Evolutionary conservation across 192 early-diverging fungal species (phyloP).

Genomic region (Mortierella antarctica): DNA sequence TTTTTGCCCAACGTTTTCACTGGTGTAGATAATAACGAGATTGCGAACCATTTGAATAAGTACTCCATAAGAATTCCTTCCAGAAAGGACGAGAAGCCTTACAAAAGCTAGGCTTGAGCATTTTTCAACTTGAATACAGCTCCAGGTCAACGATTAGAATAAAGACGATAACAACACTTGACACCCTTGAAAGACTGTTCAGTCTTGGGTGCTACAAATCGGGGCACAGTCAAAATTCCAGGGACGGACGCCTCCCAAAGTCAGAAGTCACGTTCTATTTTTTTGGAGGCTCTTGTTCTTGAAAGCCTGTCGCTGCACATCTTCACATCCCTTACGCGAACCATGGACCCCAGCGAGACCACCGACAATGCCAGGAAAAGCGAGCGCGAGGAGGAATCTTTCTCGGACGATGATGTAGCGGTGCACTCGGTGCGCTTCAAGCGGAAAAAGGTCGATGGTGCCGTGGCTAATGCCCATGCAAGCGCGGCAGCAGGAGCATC

Average conservation of each 20-base stretch:
- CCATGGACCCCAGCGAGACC: constrained; percentile 24
- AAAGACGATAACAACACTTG: no score
- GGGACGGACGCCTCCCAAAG: no score
- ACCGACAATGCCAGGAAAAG: constrained; percentile 10
- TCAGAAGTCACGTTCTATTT: no score
- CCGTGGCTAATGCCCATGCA: background rate
- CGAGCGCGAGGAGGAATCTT: constrained; percentile 24
- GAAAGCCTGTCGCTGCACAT: no score
- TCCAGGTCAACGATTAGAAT: no score
- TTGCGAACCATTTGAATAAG: constrained; percentile 46
- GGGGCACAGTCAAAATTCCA: no score
- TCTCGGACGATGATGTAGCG: constrained; percentile 41
- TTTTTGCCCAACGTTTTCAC: background rate
- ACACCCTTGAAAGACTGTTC: no score
- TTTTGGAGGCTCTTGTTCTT: no score
- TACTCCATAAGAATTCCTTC: constrained; percentile 45
- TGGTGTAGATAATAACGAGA: constrained; percentile 28
- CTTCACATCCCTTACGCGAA: background rate
- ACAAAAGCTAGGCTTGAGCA: background rate
- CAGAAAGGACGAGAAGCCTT: constrained; percentile 30
- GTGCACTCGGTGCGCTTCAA: constrained; percentile 46
- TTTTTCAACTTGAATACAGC: no score
- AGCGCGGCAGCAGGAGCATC: background rate
- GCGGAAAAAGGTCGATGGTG: constrained; percentile 25
- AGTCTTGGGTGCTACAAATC: no score